Conservation (phyloP, 306 rosid species). For the Carpinus viminea region DNA sequence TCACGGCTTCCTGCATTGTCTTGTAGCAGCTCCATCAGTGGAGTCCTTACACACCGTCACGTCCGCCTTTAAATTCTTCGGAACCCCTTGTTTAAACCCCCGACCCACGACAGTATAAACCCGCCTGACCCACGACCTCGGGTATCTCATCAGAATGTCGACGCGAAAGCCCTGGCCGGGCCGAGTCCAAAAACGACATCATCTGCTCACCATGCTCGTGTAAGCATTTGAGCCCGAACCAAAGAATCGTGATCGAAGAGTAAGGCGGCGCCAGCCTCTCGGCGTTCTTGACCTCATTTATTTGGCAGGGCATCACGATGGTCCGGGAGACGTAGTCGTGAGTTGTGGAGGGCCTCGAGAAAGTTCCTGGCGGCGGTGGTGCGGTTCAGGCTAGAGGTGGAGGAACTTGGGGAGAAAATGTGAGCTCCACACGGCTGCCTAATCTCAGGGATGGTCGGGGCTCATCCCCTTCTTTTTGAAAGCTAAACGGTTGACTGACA, state of each 20-base stretch:
- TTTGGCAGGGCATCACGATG: constrained; percentile 41
- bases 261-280: constrained; percentile 73
- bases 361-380: constrained; percentile 64
- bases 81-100: constrained; percentile 54
- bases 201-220: too few species aligned
- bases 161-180: too few species aligned
- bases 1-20: constrained; percentile 64
- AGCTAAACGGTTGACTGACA: too few species aligned
- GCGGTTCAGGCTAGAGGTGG: constrained; percentile 48
- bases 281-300: constrained; percentile 55
- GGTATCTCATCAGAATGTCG: too few species aligned
- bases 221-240: constrained; percentile 65
- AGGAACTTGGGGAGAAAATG: too few species aligned
- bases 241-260: constrained; percentile 72
- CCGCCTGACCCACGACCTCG: too few species aligned
- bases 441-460: too few species aligned
- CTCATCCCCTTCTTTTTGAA: too few species aligned
- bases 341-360: constrained; percentile 39
- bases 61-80: constrained; percentile 37
- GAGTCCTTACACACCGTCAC: constrained; percentile 63
- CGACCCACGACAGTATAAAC: too few species aligned
- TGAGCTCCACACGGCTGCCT: too few species aligned
- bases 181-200: too few species aligned
- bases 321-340: constrained; percentile 49
- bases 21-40: constrained; percentile 14